A percentile compares a stretch with the other conserved stretches of the same genome.
phyloP scores from a whole-genome alignment of 2,329 filamentous ascomycete genomes.

The Plectosphaerella plurivora region DNA sequence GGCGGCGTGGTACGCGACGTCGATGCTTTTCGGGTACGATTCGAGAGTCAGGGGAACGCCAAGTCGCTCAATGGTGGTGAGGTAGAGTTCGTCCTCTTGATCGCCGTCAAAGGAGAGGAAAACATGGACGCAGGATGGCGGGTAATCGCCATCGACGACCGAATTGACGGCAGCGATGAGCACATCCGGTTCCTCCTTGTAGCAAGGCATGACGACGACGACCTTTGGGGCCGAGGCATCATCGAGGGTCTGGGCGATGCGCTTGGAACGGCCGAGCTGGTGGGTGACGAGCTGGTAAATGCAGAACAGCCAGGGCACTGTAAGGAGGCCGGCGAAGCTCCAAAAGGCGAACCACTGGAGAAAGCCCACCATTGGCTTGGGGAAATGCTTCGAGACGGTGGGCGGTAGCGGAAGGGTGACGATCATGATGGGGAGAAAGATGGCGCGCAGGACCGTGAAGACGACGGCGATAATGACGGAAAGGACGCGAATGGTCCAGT shows the following conservation, averaged over 20 bases:
- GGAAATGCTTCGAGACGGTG: conserved; percentile 69
- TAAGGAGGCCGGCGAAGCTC: conserved; percentile 80
- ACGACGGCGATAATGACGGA: conserved; percentile 69
- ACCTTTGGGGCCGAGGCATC: conserved; percentile 86
- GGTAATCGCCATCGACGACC: conserved; percentile 90
- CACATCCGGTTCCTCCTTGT: conserved; percentile 83
- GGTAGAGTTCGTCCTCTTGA: conserved; percentile 81
- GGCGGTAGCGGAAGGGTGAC: conserved; percentile 82
- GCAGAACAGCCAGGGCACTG: conserved; percentile 88
- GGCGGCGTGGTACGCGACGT: conserved; percentile 76
- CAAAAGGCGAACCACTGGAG: conserved; percentile 97
- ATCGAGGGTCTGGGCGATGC: conserved; percentile 80
- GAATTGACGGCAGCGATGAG: conserved; percentile 85
- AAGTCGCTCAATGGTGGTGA: conserved; percentile 79
- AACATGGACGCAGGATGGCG: conserved; percentile 84
- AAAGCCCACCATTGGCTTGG: conserved; percentile 59
- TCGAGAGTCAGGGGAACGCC: conserved; percentile 75
- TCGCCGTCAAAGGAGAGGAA: conserved; percentile 95
- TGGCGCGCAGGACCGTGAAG: conserved; percentile 54
- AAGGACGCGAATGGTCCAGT: conserved; percentile 75
- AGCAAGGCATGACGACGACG: conserved; percentile 95
- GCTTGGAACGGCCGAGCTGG: conserved; percentile 74
- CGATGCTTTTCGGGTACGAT: conserved; percentile 83
- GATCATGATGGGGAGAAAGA: conserved; percentile 91
- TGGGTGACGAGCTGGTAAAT: conserved; percentile 88